Conservation (phyloP, 495 filamentous ascomycete genomes). For the Neurospora sp. region DNA sequence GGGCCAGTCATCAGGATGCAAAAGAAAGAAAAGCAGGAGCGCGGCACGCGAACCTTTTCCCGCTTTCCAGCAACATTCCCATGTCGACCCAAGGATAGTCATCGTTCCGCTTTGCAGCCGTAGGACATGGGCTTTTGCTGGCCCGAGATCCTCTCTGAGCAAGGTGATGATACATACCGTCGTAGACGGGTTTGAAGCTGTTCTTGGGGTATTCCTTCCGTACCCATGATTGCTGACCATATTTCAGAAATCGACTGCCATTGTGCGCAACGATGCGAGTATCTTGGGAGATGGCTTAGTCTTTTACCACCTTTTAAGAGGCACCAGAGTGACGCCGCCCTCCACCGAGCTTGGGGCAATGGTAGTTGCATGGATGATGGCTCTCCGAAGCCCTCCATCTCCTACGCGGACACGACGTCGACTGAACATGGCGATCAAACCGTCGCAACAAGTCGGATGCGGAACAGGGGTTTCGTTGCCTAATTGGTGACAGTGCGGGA, state of each 20-base stretch:
- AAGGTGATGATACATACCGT: background rate
- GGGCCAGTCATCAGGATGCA: conserved; percentile 4
- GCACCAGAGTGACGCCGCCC: background rate
- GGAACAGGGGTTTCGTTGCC: conserved; percentile 7
- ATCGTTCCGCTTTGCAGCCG: conserved; percentile 15
- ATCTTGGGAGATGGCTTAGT: background rate
- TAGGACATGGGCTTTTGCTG: background rate
- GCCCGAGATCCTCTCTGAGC: background rate
- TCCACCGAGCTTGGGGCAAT: conserved; percentile 8
- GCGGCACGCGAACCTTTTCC: conserved; percentile 11
- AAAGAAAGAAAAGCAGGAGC: conserved; percentile 3
- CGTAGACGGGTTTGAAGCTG: background rate
- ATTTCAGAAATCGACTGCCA: background rate
- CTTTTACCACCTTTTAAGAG: background rate
- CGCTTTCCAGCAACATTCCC: conserved; percentile 19
- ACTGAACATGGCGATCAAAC: conserved; percentile 17
- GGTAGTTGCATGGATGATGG: conserved; percentile 14
- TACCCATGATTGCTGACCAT: background rate
- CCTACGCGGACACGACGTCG: conserved; percentile 8
- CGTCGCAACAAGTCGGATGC: conserved; percentile 10
- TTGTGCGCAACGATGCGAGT: background rate
- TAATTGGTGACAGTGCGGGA: background rate
- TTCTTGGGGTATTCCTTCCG: background rate
- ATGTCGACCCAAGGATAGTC: conserved; percentile 12
- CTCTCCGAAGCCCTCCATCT: conserved; percentile 13